Conservation (phyloP, 331 rosid genomes). For the Cydonia oblonga region DNA sequence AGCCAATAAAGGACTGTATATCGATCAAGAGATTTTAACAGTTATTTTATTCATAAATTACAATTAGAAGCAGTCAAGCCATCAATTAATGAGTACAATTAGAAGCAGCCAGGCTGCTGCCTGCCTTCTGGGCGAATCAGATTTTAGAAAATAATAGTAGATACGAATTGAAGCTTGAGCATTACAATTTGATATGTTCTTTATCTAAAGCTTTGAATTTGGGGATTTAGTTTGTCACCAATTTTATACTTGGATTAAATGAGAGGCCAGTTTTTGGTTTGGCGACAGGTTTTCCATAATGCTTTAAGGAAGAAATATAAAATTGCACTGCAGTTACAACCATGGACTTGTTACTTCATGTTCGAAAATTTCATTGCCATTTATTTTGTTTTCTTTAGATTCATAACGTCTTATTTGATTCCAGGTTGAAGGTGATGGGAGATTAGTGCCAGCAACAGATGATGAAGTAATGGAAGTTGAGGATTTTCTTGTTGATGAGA, state of each 20-base stretch:
- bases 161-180: background rate
- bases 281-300: background rate
- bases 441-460: conserved; percentile 95
- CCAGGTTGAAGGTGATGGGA: conserved; percentile 97
- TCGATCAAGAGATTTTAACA: background rate
- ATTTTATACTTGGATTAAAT: background rate
- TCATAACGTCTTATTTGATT: conserved; percentile 11
- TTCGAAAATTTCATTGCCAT: background rate
- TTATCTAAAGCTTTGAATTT: background rate
- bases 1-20: background rate
- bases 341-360: background rate
- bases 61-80: background rate
- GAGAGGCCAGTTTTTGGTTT: background rate
- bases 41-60: background rate
- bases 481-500: conserved; percentile 68
- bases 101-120: background rate
- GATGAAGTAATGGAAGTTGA: conserved; percentile 93
- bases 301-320: background rate
- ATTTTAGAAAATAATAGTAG: background rate
- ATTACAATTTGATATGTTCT: background rate
- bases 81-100: background rate
- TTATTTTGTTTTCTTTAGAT: background rate
- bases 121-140: background rate
- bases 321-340: background rate
- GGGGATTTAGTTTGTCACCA: background rate